Base-by-base conservation (phyloP, 208 protist genomes). In the Ichthyophonus hoferi region DNA sequence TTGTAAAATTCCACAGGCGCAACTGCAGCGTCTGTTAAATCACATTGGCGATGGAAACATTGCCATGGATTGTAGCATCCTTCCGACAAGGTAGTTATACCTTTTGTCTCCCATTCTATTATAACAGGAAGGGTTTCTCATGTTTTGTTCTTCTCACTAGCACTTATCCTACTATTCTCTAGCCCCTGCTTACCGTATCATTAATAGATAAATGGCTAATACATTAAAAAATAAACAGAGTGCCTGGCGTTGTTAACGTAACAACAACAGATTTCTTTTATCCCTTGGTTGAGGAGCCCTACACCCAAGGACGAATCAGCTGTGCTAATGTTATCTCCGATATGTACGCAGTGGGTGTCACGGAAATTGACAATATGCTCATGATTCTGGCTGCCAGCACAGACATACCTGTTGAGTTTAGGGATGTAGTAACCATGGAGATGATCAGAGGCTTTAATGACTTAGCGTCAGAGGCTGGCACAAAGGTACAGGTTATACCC, bases 311-410 rank as follows among this genome's bases (percentile, higher is more conserved):
- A 1, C 42, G 81, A 84, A 98, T 99, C 87, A 97, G 95, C 3
- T 96, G 96, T 78, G 97, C 97, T 12, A 99, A 99, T 90, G 97
- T 98, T 58, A 91, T 99, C n/a, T 97, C 96, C 37, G 97, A 99
- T 91, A 89, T 98, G 35, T 99, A 98, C 92, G 96, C 95, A 79
- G 97, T 98, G 95, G 97, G 97, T 84, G 95, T 98, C 50, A 58
- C 90, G 24, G 93, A 97, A 14, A 97, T 95, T 89, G 97, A 98
- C 90, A 98, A 96, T 50, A 93, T 98, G 93, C 93, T 98, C 50
- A 98, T 98, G 97, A 88, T 98, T 42, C 93, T 98, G 1, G 97
- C 96, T 17, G 92, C 24, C 97, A 88, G 84, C 78, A 85, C 31
- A 24, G 95, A 98, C 83, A 98, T 98, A 95, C 95, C 79, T 79